Evolutionary conservation across 2,329 filamentous ascomycete species (phyloP), one percentile per base, ranked within the genome.

Genomic region (Monilinia vaccinii-corymbosi): DNA sequence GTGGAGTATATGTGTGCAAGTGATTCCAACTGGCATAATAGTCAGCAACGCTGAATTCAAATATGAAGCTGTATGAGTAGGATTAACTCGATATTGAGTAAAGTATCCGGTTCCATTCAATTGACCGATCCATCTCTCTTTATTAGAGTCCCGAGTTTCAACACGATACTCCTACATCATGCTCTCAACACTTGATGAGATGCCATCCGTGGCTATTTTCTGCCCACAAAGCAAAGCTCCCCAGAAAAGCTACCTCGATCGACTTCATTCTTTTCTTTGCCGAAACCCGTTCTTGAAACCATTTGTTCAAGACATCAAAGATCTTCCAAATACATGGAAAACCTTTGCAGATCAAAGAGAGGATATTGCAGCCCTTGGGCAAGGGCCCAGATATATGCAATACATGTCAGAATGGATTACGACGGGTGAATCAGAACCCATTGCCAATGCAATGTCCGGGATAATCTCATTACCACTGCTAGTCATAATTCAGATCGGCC

Each of bases 241-340:
- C 13, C 23, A 46, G 21, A 25, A 46, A n/a, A 25, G 11, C 13
- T 48, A 57, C 23, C 44, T 55, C 25, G 52, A 42, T 32, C 42
- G 44, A 48, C 44, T 57, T 13, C 42, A 48, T 25, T 47, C 55
- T 25, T 48, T 57, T n/a, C 32, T 57, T n/a, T 40, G 23, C 34
- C 21, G 8, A 16, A 57, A 48, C 21, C 3, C 73, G 3, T 50
- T 32, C 42, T 36, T 34, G 21, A n/a, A 23, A 42, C 23, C 44
- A 21, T 47, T 47, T 31, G 32, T 46, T 49, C 16, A 48, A 32
- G 48, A 59, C 11, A 34, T 55, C 18, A 21, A 31, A 36, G n/a
- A 34, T 21, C 56, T 71, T 4, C 38, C 38, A 10, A 16, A 45
- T 10, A 45, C 52, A 28, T 55, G 52, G 52, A 7, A 34, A 23